Evolutionary conservation across 2,329 filamentous ascomycete species (phyloP).

Genomic region (Arthrobotrys megalospora): DNA sequence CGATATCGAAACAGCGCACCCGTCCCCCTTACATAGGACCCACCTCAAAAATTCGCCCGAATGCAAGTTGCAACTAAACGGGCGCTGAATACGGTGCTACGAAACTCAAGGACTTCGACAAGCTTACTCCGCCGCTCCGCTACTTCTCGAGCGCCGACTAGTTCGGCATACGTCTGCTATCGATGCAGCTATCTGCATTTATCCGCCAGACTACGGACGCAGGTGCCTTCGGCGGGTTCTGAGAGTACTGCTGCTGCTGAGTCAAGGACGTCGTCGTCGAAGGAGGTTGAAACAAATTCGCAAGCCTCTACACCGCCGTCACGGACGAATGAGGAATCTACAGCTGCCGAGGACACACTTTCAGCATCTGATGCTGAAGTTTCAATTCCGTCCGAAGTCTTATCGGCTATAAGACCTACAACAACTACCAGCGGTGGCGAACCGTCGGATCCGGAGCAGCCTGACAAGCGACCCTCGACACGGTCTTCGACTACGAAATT

Average conservation of each 20-base stretch:
- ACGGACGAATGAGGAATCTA: conserved; percentile 40
- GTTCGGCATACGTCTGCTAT: conserved; percentile 66
- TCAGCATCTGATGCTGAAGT: conserved; percentile 27
- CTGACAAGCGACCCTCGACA: conserved; percentile 50
- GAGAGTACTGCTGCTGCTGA: conserved; percentile 33
- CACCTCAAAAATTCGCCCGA: conserved; percentile 40
- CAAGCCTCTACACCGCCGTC: conserved; percentile 11
- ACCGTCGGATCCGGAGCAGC: conserved; percentile 64
- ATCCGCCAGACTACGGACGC: conserved; percentile 48
- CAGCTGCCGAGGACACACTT: conserved; percentile 27
- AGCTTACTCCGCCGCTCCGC: conserved; percentile 13
- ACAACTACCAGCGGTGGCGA: conserved; percentile 61
- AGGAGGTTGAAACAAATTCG: conserved; percentile 18
- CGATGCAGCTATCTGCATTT: conserved; percentile 64
- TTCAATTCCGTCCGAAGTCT: conserved; percentile 29
- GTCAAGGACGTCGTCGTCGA: conserved; percentile 24
- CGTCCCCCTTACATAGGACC: conserved; percentile 62
- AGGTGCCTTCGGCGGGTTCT: conserved; percentile 31
- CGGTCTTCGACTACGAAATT: conserved; percentile 12
- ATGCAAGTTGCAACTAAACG: conserved; percentile 68
- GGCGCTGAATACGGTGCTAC: conserved; percentile 68
- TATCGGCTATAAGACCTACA: conserved; percentile 25
- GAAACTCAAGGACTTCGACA: conserved; percentile 66
- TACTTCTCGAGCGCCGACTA: conserved; percentile 13
- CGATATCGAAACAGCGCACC: conserved; percentile 35